Percentiles rank a stretch among this genome's conserved stretches.
Conservation (phyloP, 164 flowering plant species). For the Annona squamosa region DNA sequence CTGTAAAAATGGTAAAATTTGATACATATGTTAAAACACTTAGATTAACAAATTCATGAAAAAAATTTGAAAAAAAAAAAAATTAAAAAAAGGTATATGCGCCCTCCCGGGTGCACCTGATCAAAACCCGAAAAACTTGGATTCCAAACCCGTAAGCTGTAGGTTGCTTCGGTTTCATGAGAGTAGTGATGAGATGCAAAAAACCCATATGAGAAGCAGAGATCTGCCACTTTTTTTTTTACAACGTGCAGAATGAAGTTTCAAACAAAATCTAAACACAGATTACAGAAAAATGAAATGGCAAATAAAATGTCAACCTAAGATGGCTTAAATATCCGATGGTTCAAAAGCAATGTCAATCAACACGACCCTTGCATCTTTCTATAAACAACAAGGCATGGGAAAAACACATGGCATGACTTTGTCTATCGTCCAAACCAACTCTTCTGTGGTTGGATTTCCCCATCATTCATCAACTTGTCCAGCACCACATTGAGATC, state of each 20-base stretch:
- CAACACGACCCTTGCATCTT: not conserved
- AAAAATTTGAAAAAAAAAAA: no score
- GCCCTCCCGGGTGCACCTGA: no score
- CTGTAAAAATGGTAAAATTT: no score
- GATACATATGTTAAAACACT: no score
- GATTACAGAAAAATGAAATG: not conserved
- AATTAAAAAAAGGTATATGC: no score
- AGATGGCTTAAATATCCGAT: not conserved
- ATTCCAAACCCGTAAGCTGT: no score
- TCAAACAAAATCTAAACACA: not conserved
- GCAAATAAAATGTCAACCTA: not conserved
- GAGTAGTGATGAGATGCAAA: no score
- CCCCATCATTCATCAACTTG: constrained; percentile 82
- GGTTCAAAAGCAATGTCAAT: not conserved
- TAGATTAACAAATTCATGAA: no score
- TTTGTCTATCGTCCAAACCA: constrained; percentile 57
- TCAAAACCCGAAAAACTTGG: no score
- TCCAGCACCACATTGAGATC: constrained; percentile 89
- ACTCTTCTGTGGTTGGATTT: constrained; percentile 56
- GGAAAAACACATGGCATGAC: not conserved
- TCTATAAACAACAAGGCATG: not conserved
- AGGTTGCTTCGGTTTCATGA: no score
- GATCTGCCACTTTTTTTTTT: no score
- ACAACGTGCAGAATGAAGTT: not conserved
- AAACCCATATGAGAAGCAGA: no score